Evolutionary conservation across 2,329 filamentous ascomycete genomes (phyloP), one percentile per base, ranked within the genome.

Genomic region (Neocatenulostroma microsporum): DNA sequence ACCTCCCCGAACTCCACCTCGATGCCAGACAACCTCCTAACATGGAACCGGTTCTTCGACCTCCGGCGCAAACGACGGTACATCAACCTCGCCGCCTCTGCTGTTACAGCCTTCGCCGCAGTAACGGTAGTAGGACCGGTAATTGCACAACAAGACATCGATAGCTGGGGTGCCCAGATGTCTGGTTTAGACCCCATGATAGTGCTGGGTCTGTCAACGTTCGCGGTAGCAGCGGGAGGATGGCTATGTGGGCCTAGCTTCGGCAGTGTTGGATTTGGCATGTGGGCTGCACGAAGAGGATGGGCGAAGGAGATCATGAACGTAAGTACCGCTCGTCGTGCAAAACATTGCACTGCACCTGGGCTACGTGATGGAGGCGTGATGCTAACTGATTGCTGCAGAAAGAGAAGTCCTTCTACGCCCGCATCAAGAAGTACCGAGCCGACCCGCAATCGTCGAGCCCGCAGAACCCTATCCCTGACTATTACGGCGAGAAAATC

Each of bases 401-500:
- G 74, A 96, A 95, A 74, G 91, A 98, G 66, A 85, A 80, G 54
- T 82, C 89, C 61, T 95, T 98, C 69, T 95, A 89, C 63, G 77
- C 80, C 43, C 76, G 89, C 48, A 84, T 98, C 64, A 91, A 88
- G 71, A 85, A 82, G 63, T 82, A 91, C 67, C 80, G 91, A 18
- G 89, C 94, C 44, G 89, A 98, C 60, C 89, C 91, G 3, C 83
- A 80, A 12, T 82, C 82, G 36, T 93, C 87, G 45, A 94, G 85
- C 26, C 80, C 91, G 50, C 77, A 84, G 35, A 96, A 96, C 67
- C 91, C 91, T 13, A 84, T 94, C 1, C 88, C 89, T 28, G 91
- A 98, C 61, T 98, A 94, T 66, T 98, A 98, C 56, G 91, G 91
- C 53, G 91, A 98, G 69, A 96, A 95, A 73, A 94, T 98, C 53